Percentiles rank a stretch among this genome's conserved stretches.
These are phyloP conservation scores for Barbarea vulgaris DNA, from an alignment of 345 rosid genomes.

Conservation along the genomic window DNA sequence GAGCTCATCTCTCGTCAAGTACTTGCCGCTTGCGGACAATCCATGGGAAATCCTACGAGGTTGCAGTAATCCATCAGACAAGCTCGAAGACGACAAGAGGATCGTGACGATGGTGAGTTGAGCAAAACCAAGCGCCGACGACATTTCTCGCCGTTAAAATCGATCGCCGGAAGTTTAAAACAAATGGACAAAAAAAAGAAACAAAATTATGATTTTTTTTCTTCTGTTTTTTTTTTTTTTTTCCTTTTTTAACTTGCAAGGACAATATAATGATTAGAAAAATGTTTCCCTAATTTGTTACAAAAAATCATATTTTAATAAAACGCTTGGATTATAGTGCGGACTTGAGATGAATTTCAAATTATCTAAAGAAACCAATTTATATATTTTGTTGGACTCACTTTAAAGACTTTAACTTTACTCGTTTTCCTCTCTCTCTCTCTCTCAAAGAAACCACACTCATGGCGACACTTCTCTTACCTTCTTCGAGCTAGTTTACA, in stretches of 20 bases:
- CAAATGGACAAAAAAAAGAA: background rate
- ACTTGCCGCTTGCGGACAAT: conserved; percentile 41
- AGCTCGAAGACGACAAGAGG: conserved; percentile 11
- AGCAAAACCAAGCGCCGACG: conserved; percentile 24
- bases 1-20: conserved; percentile 68
- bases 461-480: conserved; percentile 37
- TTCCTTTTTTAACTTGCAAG: conserved; percentile 26
- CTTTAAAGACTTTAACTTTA: conserved; percentile 23
- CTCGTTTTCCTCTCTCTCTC: conserved; percentile 13
- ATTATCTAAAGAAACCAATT: conserved; percentile 6
- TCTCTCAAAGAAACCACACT: conserved; percentile 27
- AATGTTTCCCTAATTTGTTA: conserved; percentile 29
- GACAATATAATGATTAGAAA: conserved; percentile 40
- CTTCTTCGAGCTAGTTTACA: conserved; percentile 12
- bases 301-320: background rate
- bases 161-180: conserved; percentile 19
- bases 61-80: conserved; percentile 47
- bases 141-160: conserved; percentile 33
- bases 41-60: conserved; percentile 49
- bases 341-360: conserved; percentile 36
- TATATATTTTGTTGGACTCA: conserved; percentile 12
- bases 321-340: conserved; percentile 37
- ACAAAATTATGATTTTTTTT: conserved; percentile 4
- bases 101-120: conserved; percentile 10
- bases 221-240: background rate